A percentile compares a stretch with the other conserved stretches of the same genome.
These are phyloP conservation scores for Angophora floribunda DNA, from an alignment of 345 rosid genomes.

Conservation along the genomic window DNA sequence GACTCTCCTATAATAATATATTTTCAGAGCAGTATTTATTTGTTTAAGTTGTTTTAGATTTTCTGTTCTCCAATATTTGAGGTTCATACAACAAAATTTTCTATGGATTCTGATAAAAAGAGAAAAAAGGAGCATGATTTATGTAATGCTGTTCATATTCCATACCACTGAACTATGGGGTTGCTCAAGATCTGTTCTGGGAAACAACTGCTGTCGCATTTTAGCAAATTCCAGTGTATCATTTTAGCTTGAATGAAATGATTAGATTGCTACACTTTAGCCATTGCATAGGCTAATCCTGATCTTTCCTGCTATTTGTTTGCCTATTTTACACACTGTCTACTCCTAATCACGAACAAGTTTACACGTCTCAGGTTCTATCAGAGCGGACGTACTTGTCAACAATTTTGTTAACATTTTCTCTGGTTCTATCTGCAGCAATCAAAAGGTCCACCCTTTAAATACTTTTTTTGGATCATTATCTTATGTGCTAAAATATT, in stretches of 20 bases:
- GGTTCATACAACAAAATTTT: not conserved
- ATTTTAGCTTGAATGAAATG: not conserved
- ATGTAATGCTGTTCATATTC: not conserved
- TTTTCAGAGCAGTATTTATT: not conserved
- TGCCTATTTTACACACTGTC: not conserved
- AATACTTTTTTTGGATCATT: not conserved
- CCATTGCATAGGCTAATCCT: not conserved
- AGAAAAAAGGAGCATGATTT: not conserved
- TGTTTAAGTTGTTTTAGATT: not conserved
- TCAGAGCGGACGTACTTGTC: slow-evolving; percentile 56
- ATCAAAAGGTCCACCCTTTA: slow-evolving; percentile 61
- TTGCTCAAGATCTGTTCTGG: not conserved
- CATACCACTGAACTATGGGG: not conserved
- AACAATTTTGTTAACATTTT: slow-evolving; percentile 16
- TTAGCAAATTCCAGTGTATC: not conserved
- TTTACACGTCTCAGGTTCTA: slow-evolving; percentile 39
- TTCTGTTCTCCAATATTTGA: not conserved
- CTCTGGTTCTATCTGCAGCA: slow-evolving; percentile 21
- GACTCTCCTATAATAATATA: not conserved
- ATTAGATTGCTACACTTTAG: not conserved
- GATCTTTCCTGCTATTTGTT: not conserved
- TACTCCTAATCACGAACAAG: not conserved
- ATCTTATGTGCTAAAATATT: not conserved
- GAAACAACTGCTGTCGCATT: not conserved
- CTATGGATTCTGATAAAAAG: not conserved